phyloP scores from a whole-genome alignment of 768 basidiomycete genomes.

The Termitomyces sp. region DNA sequence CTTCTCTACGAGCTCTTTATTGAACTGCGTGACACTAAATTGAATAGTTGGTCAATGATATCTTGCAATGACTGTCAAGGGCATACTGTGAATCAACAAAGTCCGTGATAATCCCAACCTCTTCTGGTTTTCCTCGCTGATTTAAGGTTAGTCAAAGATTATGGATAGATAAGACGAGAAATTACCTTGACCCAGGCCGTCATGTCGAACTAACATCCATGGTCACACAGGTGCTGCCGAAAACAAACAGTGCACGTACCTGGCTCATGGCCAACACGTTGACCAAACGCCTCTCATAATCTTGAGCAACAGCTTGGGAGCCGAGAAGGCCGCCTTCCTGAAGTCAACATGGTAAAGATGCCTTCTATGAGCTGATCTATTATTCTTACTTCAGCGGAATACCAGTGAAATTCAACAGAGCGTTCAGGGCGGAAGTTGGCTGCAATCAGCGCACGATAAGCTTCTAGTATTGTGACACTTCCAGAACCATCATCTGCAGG shows the following conservation, averaged over 20 bases:
- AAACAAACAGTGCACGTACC: slow-evolving; percentile 31
- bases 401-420: slow-evolving; percentile 81
- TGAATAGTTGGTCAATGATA: slow-evolving; percentile 9
- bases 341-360: slow-evolving; percentile 5
- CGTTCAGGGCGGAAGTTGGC: slow-evolving; percentile 63
- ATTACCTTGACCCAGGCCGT: slow-evolving; percentile 89
- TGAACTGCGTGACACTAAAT: slow-evolving; percentile 71
- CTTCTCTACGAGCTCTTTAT: slow-evolving; percentile 67
- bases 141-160: slow-evolving; percentile 10
- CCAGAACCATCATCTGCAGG: slow-evolving; percentile 70
- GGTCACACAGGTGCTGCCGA: slow-evolving; percentile 12
- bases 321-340: slow-evolving; percentile 85
- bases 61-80: slow-evolving; percentile 7
- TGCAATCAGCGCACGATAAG: slow-evolving; percentile 65
- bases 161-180: slow-evolving; percentile 13
- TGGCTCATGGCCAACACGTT: slow-evolving; percentile 84
- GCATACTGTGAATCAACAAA: slow-evolving; percentile 62
- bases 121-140: slow-evolving; percentile 63
- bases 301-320: slow-evolving; percentile 81
- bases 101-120: slow-evolving; percentile 83
- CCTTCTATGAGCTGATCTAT: slow-evolving; percentile 8
- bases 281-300: slow-evolving; percentile 57
- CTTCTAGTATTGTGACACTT: slow-evolving; percentile 73
- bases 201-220: slow-evolving; percentile 71
- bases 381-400: slow-evolving; percentile 62